Evolutionary conservation across 345 rosid genomes (phyloP), one percentile per base, ranked within the genome.

Genomic region (Eucalyptus pumila): DNA sequence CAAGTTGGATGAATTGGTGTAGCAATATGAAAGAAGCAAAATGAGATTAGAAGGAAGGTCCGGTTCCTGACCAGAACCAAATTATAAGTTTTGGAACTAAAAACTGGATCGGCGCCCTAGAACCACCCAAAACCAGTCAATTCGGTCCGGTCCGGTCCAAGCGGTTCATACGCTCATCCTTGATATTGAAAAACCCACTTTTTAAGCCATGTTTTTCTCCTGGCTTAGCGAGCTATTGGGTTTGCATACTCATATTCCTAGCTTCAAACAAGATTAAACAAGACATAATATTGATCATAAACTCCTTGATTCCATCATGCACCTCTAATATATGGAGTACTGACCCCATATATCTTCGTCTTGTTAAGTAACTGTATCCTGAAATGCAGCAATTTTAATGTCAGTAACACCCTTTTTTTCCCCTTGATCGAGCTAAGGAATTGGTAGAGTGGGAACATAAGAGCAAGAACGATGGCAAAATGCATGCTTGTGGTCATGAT

Each of bases 401-500:
- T 67, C 42, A 5, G 34, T 67, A 34, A 48, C 42, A 13, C 19
- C 49, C 51, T 32, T 32, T 32, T 69, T 40, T 21, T 49, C 19
- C n/a, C 16, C 40, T 47, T 44, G 24, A 51, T 14, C 44, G 60
- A 56, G 65, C 32, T 86, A 87, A 94, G 95, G 94, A 94, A 92
- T 45, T 92, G 87, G 93, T 94, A 7, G 93, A 92, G 17, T 92
- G 93, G 94, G 93, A 91, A 58, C 89, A 92, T 50, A 92, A 93
- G 87, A 93, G 96, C 92, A 94, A 91, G 91, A 88, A 30, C 49
- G 49, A 88, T 30, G 95, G 95, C 30, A 93, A 93, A 91, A 93
- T 93, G 96, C 96, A 93, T 86, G 96, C 96, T n/a, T 93, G 95
- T 86, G 95, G 95, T 42, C 96, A 92, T 50, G 95, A 94, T 62